Evolutionary conservation across 495 filamentous ascomycete species (phyloP).

Genomic region (Tuber indicum): DNA sequence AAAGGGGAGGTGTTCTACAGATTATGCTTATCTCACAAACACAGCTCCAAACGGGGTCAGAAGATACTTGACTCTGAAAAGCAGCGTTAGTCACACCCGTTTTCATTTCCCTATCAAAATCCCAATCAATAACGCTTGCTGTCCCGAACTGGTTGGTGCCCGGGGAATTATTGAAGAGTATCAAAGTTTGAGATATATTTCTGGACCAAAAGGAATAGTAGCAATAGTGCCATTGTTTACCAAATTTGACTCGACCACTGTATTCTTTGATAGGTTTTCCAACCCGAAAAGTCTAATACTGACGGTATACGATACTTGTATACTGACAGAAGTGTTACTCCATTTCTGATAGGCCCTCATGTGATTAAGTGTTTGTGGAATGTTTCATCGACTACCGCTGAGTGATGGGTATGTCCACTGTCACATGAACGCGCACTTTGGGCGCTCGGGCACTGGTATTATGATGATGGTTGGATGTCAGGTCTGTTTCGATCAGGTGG

Average conservation of each 20-base stretch:
- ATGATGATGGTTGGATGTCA: neutral
- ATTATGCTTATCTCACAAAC: neutral
- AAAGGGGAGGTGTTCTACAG: neutral
- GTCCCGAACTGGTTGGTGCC: too few relatives aligned
- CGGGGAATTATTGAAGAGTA: neutral
- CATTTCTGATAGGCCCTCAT: neutral
- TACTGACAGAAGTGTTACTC: neutral
- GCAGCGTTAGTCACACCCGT: neutral
- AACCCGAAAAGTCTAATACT: neutral
- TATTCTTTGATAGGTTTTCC: neutral
- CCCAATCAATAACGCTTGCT: neutral
- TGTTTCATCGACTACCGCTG: neutral
- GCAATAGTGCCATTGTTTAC: neutral
- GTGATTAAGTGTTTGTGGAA: neutral
- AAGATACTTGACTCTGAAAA: neutral
- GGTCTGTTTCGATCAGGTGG: neutral
- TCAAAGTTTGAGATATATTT: neutral
- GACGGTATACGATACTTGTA: neutral
- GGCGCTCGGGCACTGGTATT: neutral
- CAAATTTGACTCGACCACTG: neutral
- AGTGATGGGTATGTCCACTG: neutral
- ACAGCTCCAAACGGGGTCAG: neutral
- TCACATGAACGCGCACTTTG: neutral
- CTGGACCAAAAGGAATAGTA: neutral
- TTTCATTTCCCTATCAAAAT: neutral